phyloP scores from a whole-genome alignment of 495 filamentous ascomycete species.

The Immersiella caudata region DNA sequence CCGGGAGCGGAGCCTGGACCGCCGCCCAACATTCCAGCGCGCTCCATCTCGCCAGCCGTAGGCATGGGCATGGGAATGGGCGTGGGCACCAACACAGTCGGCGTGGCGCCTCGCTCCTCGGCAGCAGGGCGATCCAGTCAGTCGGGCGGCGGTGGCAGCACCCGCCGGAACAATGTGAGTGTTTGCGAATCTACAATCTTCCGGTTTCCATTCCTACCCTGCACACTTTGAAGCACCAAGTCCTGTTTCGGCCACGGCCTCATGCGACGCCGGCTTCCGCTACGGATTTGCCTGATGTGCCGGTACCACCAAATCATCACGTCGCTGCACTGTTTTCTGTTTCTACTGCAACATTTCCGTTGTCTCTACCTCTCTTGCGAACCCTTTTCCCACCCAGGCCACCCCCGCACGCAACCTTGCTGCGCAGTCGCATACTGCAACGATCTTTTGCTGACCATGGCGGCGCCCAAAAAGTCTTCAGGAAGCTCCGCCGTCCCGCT shows the following conservation, averaged over 20 bases:
- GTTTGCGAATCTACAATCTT: conserved; percentile 17
- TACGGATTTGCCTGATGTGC: conserved; percentile 19
- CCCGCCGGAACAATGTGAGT: conserved; percentile 58
- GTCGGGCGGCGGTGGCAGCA: conserved; percentile 36
- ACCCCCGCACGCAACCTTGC: not conserved
- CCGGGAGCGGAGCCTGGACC: conserved; percentile 51
- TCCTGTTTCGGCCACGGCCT: conserved; percentile 26
- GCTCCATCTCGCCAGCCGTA: conserved; percentile 46
- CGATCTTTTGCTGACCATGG: conserved; percentile 27
- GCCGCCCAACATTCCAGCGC: conserved; percentile 44
- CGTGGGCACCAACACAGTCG: conserved; percentile 36
- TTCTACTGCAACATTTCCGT: not conserved
- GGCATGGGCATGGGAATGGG: conserved; percentile 36
- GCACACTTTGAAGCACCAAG: conserved; percentile 28
- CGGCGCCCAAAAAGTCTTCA: conserved; percentile 43
- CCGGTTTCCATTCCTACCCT: conserved; percentile 19
- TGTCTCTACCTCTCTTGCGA: conserved; percentile 3
- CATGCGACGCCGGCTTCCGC: conserved; percentile 20
- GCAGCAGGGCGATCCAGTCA: conserved; percentile 34
- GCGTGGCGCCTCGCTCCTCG: conserved; percentile 48
- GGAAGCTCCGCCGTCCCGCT: conserved; percentile 56
- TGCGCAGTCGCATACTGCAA: not conserved
- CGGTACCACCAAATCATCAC: not conserved
- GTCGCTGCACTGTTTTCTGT: conserved; percentile 1
- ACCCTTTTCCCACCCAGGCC: not conserved